Evolutionary conservation across 2,329 filamentous ascomycete genomes (phyloP), one percentile per base, ranked within the genome.

Genomic region (Cytospora piceicola): DNA sequence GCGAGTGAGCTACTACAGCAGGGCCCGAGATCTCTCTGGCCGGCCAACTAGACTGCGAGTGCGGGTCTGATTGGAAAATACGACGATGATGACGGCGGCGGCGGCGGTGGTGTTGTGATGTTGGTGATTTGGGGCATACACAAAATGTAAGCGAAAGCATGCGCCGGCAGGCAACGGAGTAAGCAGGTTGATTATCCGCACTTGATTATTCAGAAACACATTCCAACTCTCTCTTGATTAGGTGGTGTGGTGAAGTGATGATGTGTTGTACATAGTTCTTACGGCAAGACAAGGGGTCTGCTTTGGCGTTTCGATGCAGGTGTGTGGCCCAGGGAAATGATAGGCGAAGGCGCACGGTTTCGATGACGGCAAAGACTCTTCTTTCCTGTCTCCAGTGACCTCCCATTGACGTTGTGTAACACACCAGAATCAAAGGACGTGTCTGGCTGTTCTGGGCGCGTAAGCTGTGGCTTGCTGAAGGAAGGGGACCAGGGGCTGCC

Each of bases 1-100:
- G 58, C 78, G 73, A 66, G 63, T 59, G 61, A 68, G 63, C 61
- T 63, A 55, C 32, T 39, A 17, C 27, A 15, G 24, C 12, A 20
- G 27, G 42, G 22, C 15, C 29, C 15, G 22, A n/a, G 22, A n/a
- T 29, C 32, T 29, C 32, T 14, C 29, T 39, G 29, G 15, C 39
- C 52, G 53, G 46, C 22, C 15, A 9, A 36, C 20, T 52, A 63
- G 53, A 52, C 53, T 63, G 34, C 53, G 30, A 39, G 32, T 51
- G 60, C 52, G 32, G 11, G 32, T 53, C 55, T 36, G 39, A 36
- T 29, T 46, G 12, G 24, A 24, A 7, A 51, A 27, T n/a, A 22
- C 11, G 17, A 52, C 55, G 27, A 12, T 54, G 52, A 12, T 61
- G 32, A 22, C 34, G 29, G 46, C 24, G n/a, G n/a, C 17, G 20